Evolutionary conservation across 257 asterid species (phyloP), one percentile per base, ranked within the genome.

Genomic region (Jacaranda mimosifolia): DNA sequence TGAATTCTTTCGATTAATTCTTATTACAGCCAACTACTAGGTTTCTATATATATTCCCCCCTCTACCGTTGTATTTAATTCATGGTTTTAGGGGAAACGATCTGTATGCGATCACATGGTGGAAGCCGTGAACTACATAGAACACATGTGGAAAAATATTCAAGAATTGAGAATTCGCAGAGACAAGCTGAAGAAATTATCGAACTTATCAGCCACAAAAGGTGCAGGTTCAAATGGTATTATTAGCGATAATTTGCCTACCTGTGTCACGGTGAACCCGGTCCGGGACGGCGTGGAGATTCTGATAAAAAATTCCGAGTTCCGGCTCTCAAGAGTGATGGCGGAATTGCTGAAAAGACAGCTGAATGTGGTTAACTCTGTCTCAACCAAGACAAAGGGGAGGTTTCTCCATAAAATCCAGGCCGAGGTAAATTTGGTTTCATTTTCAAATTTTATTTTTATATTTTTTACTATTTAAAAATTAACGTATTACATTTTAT

Each of bases 41-140:
- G 66, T 26, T 26, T 26, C 14, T 4, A 10, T 18, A 21, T 63
- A n/a, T 35, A 38, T 35, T 3, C 3, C 13, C 6, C 32, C 5
- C 11, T 77, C 32, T 19, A 59, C 69, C 9, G 46, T 15, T 26
- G 32, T 26, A 26, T 35, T 53, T 58, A 7, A 4, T 36, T 14
- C 6, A 15, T 14, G 15, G 18, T 4, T n/a, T 19, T 26, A 88
- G 94, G 94, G 89, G 69, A 89, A 85, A 75, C 85, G 89, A 35
- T 81, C 92, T 3, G 74, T 77, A 21, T 77, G 89, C 35, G 96
- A 90, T 63, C 87, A 87, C 81, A 85, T 90, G 83, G 87, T 83
- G 7, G 89, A 69, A 77, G 89, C 97, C 0, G 83, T 52, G 74
- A 84, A 80, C 74, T 86, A 87, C 85, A 91, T 87, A 58, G 68